phyloP scores from a whole-genome alignment of 371 early-diverging fungal genomes.

The Paraphysoderma sedebokerense region DNA sequence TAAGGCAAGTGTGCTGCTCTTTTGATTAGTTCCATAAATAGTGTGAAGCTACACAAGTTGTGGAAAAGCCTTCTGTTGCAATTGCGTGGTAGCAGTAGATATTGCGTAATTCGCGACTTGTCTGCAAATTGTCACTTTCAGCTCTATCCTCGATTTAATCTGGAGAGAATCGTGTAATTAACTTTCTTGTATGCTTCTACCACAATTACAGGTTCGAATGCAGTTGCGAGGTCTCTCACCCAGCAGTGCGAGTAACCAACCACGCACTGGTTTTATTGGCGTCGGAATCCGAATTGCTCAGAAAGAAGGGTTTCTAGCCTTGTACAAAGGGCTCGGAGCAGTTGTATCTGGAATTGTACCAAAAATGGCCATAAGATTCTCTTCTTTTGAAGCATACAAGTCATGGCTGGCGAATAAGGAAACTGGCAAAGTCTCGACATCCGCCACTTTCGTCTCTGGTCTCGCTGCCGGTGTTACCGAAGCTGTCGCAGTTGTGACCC shows the following conservation, averaged over 20 bases:
- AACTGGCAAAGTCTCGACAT: slow-evolving; percentile 45
- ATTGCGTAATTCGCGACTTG: background rate
- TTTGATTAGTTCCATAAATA: too few relatives aligned
- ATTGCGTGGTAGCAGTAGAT: background rate
- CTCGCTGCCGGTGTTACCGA: slow-evolving; percentile 92
- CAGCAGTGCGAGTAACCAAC: slow-evolving; percentile 8
- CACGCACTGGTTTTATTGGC: slow-evolving; percentile 45
- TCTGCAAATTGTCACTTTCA: background rate
- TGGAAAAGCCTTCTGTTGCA: slow-evolving; percentile 10
- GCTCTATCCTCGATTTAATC: background rate
- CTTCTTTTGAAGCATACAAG: slow-evolving; percentile 90
- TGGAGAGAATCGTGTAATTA: background rate
- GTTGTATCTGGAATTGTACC: slow-evolving; percentile 96
- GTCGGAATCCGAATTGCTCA: slow-evolving; percentile 69
- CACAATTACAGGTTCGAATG: slow-evolving; percentile 49
- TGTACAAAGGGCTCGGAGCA: slow-evolving; percentile 95
- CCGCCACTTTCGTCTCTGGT: slow-evolving; percentile 78
- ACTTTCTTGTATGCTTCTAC: background rate
- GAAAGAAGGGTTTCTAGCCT: slow-evolving; percentile 72
- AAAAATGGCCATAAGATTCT: slow-evolving; percentile 97
- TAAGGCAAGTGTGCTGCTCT: slow-evolving; percentile 42
- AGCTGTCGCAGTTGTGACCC: slow-evolving; percentile 89
- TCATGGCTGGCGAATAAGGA: slow-evolving; percentile 47
- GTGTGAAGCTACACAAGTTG: slow-evolving; percentile 8
- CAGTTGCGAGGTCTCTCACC: slow-evolving; percentile 43